Evolutionary conservation across 2,329 filamentous ascomycete genomes (phyloP), one percentile per base, ranked within the genome.

Genomic region (Colletotrichum phormii): DNA sequence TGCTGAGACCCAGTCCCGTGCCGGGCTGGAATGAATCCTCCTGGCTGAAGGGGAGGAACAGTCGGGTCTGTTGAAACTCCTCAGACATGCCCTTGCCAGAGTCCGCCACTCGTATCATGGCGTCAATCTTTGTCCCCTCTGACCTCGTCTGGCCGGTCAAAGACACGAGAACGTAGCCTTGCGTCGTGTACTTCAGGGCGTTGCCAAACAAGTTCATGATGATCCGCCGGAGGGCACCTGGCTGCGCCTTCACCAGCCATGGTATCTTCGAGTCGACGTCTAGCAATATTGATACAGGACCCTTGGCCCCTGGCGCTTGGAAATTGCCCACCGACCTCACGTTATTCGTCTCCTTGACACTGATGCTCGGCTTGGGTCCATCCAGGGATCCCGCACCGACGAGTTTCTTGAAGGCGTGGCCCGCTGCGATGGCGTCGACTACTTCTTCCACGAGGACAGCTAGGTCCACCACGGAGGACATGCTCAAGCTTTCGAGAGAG

Each of bases 151-250:
- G 78, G 1, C 77, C 77, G 1, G 74, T 73, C 0, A 83, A 74
- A 0, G 78, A 79, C 18, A 89, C 80, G 8, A 84, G 82, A 2
- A 91, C 84, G 65, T 82, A 86, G 4, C 89, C 89, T 1, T 80
- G 77, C 2, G 84, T 82, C 0, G 89, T 92, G 71, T 91, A 92
- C 77, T 92, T 92, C 76, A 92, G 83, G 0, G 90, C 86, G 75
- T 92, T 92, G 9, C 88, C 88, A 54, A 91, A 88, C 0, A 92
- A 76, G 68, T 92, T 92, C 89, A 91, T 90, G 60, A 91, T 84
- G 59, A 92, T 86, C 8, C 89, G 83, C n/a, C 84, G 80, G 8
- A 84, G 76, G 1, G 82, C 83, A 4, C 89, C 89, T 0, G 88
- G 86, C 59, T 91, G 86, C 3, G 88, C 86, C 4, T 84, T 82